These are phyloP conservation scores for Aspergillus novoparasiticus DNA, from an alignment of 2,329 filamentous ascomycete genomes.

Conservation along the genomic window DNA sequence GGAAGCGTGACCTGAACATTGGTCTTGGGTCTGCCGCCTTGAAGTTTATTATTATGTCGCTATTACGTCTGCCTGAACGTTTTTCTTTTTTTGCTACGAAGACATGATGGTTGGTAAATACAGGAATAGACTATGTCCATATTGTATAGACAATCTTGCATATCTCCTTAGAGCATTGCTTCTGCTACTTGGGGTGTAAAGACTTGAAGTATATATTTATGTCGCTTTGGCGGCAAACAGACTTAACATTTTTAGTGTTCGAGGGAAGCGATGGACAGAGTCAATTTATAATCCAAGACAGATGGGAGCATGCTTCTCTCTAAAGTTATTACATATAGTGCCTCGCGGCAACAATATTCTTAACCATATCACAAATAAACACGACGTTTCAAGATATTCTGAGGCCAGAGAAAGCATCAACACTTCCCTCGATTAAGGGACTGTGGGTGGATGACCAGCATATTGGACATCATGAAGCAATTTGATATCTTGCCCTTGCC, in stretches of 20 bases:
- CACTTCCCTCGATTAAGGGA: not conserved
- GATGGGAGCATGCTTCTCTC: not conserved
- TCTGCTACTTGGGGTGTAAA: not conserved
- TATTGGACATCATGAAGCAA: not conserved
- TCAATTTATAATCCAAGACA: not conserved
- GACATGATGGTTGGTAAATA: not conserved
- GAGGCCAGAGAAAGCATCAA: not conserved
- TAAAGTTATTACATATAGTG: not conserved
- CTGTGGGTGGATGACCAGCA: not conserved
- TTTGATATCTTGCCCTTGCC: not conserved
- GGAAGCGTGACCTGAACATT: conserved; percentile 27
- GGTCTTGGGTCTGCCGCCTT: too few relatives aligned
- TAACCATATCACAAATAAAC: not conserved
- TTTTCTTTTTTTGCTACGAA: not conserved
- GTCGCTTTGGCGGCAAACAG: not conserved
- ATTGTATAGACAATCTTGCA: not conserved
- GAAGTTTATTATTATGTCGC: not conserved
- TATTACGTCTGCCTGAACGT: not conserved
- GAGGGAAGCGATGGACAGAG: not conserved
- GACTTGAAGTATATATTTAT: not conserved
- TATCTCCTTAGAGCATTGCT: not conserved
- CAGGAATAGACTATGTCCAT: not conserved
- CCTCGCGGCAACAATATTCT: not conserved
- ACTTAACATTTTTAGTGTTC: not conserved
- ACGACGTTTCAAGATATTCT: not conserved